These are phyloP conservation scores for Thinopyrum elongatum DNA, from an alignment of 176 grass and related monocot species.

Conservation along the genomic window DNA sequence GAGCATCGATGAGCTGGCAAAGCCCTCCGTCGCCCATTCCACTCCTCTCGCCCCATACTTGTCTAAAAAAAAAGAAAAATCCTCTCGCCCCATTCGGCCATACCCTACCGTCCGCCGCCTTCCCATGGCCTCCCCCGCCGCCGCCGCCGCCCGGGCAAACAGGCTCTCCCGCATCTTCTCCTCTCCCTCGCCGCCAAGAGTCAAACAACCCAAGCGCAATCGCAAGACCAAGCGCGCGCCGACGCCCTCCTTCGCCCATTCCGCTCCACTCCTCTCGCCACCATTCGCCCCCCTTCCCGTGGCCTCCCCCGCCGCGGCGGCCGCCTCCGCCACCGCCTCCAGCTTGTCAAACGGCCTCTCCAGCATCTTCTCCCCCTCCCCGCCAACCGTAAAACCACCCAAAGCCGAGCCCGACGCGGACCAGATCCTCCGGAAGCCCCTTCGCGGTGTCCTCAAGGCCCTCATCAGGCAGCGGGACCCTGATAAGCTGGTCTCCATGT, in stretches of 20 bases:
- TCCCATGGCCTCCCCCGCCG: constrained; percentile 9
- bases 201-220: background rate
- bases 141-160: background rate
- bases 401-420: too few species aligned
- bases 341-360: too few species aligned
- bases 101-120: background rate
- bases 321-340: too few species aligned
- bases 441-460: background rate
- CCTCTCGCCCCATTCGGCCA: background rate
- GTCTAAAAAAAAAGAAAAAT: background rate
- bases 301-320: background rate
- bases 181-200: too few species aligned
- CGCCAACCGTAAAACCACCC: too few species aligned
- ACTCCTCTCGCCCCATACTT: too few species aligned
- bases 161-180: too few species aligned
- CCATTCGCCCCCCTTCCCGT: background rate
- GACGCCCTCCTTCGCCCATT: too few species aligned
- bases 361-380: too few species aligned
- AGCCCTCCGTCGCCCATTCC: background rate
- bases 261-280: too few species aligned
- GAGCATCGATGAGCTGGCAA: too few species aligned
- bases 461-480: constrained; percentile 44
- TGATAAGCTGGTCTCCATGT: constrained; percentile 53
- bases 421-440: background rate
- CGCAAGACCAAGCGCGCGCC: background rate